A percentile compares a stretch with the other conserved stretches of the same genome.
Conservation (phyloP, 495 filamentous ascomycete species). For the Aspergillus indologenus region DNA sequence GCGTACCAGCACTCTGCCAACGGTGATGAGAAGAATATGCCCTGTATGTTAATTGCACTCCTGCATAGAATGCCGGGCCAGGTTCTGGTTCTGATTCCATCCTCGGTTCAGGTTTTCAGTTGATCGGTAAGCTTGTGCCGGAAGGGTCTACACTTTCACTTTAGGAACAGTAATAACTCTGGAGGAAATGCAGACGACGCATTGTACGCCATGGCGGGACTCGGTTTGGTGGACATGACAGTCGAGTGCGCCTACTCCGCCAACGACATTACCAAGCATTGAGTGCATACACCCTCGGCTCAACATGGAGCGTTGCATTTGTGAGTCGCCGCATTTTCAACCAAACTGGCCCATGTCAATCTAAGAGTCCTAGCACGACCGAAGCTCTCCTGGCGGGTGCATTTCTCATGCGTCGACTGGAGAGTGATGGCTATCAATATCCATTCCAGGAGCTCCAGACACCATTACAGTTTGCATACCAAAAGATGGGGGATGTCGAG, state of each 20-base stretch:
- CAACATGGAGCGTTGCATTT: constrained; percentile 42
- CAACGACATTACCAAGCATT: constrained; percentile 35
- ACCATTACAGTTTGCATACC: constrained; percentile 36
- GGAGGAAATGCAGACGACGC: constrained; percentile 29
- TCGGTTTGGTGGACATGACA: constrained; percentile 32
- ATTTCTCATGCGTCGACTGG: constrained; percentile 37
- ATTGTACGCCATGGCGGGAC: constrained; percentile 35
- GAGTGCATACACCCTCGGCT: constrained; percentile 33
- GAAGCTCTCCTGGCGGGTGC: constrained; percentile 35
- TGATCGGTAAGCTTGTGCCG: neutral
- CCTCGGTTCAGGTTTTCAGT: neutral
- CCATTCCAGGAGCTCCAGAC: constrained; percentile 34
- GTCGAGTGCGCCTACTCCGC: constrained; percentile 27
- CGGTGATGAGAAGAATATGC: constrained; percentile 13
- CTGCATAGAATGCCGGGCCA: too few species aligned
- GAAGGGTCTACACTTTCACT: neutral
- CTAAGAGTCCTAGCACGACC: constrained; percentile 25
- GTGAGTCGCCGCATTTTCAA: constrained; percentile 16
- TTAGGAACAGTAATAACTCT: neutral
- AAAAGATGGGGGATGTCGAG: constrained; percentile 29
- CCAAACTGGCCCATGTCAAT: neutral
- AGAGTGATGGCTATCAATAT: constrained; percentile 33
- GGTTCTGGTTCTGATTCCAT: neutral
- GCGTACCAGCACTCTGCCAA: constrained; percentile 18
- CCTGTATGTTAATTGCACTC: constrained; percentile 19